phyloP scores from a whole-genome alignment of 176 grass and related monocot species.

The Eremochloa ophiuroides region DNA sequence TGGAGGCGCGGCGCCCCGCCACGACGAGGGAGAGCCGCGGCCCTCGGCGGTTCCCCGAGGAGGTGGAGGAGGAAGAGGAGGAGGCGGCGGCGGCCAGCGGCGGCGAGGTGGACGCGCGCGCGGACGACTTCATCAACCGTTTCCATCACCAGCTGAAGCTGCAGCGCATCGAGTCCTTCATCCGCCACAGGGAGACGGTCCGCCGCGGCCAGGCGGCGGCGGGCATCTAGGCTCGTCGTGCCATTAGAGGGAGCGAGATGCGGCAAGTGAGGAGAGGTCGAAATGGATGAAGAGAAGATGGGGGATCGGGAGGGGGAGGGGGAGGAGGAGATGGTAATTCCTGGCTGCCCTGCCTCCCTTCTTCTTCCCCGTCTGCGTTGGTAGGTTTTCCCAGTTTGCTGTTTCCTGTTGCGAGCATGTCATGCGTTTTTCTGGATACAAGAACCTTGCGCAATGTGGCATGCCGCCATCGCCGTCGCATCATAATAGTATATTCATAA shows the following conservation, averaged over 20 bases:
- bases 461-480: neutral
- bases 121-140: constrained; percentile 88
- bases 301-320: neutral
- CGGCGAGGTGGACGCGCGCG: constrained; percentile 65
- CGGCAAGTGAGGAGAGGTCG: neutral
- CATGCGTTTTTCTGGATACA: constrained; percentile 4
- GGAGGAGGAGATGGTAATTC: neutral
- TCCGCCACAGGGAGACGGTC: constrained; percentile 63
- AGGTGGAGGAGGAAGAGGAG: neutral
- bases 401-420: constrained; percentile 2
- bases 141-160: constrained; percentile 82
- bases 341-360: neutral
- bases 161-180: constrained; percentile 85
- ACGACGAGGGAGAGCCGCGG: constrained; percentile 23
- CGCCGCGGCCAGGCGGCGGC: constrained; percentile 32
- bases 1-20: constrained; percentile 20
- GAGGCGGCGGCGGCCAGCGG: neutral
- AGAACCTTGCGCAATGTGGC: constrained; percentile 13
- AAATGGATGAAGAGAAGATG: neutral
- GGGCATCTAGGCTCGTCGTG: neutral
- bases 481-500: neutral
- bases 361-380: too few species aligned
- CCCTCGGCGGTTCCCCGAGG: neutral
- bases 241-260: neutral
- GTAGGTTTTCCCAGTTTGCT: neutral